Conservation (phyloP, 2,329 filamentous ascomycete species). For the Neoarthrinium moseri region DNA sequence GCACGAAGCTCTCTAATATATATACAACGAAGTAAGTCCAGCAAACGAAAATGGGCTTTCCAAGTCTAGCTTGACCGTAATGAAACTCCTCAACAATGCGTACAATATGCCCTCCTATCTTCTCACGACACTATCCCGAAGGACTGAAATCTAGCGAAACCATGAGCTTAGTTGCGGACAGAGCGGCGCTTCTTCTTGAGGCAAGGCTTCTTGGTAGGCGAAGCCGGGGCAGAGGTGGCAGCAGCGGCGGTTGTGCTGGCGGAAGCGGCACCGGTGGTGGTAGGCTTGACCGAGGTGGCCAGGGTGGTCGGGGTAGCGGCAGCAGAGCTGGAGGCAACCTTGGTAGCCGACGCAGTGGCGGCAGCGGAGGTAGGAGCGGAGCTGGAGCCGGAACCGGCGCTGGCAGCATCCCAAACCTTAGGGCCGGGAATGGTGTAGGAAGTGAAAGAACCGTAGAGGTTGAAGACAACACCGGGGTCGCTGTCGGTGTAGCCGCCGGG, state of each 20-base stretch:
- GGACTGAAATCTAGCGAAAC: no score
- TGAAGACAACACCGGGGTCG: conserved; percentile 58
- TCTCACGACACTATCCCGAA: no score
- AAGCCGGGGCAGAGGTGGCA: neutral
- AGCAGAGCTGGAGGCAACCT: neutral
- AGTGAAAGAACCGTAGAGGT: conserved; percentile 46
- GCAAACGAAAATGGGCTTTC: neutral
- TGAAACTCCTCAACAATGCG: neutral
- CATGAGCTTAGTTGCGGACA: neutral
- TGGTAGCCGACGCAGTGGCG: neutral
- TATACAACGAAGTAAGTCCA: conserved; percentile 8
- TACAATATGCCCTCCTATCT: neutral
- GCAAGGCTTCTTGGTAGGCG: neutral
- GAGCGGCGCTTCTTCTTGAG: conserved; percentile 1
- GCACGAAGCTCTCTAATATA: conserved; percentile 1
- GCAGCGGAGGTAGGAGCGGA: neutral
- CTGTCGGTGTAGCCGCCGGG: conserved; percentile 53
- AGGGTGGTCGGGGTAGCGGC: neutral
- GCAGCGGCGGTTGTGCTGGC: neutral
- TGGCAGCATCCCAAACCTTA: conserved; percentile 9
- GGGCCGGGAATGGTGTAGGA: conserved; percentile 12
- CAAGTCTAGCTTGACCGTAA: conserved; percentile 6
- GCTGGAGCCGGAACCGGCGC: neutral
- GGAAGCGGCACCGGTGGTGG: neutral
- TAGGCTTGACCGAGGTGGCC: neutral